These are phyloP conservation scores for Echinochloa phyllopogon DNA, from an alignment of 176 grass and related monocot genomes.

Conservation along the genomic window DNA sequence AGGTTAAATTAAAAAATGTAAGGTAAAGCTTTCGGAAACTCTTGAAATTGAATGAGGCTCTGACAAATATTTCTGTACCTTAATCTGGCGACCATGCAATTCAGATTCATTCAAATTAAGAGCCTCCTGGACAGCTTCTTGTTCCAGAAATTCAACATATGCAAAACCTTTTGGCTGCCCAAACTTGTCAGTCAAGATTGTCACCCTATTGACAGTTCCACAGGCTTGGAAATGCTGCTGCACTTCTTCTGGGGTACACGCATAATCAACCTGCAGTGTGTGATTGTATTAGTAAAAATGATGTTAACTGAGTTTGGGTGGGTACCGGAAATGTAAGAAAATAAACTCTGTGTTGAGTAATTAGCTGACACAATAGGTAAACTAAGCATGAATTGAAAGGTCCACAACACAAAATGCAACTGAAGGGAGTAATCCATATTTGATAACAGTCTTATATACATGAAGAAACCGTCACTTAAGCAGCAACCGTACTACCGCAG, in stretches of 20 bases:
- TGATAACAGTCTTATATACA: not conserved
- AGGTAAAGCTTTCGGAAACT: not conserved
- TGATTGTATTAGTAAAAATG: not conserved
- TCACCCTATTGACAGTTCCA: slow-evolving; percentile 67
- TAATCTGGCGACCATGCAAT: slow-evolving; percentile 68
- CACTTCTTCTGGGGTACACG: slow-evolving; percentile 65
- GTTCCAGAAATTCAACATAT: slow-evolving; percentile 72
- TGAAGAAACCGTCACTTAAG: not conserved
- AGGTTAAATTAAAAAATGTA: not conserved
- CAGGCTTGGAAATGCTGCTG: slow-evolving; percentile 76
- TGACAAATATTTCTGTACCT: slow-evolving; percentile 32
- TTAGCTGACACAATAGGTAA: not conserved
- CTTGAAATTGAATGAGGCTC: not conserved
- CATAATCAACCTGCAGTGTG: slow-evolving; percentile 63
- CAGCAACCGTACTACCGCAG: not conserved
- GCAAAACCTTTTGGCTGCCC: slow-evolving; percentile 72
- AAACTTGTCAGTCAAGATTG: slow-evolving; percentile 72
- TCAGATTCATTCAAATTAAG: slow-evolving; percentile 71
- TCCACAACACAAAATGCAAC: not conserved
- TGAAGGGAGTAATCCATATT: not conserved
- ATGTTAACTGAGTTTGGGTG: not conserved
- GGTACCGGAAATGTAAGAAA: not conserved
- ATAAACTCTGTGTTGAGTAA: not conserved
- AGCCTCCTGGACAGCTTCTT: slow-evolving; percentile 60
- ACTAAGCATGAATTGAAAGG: not conserved